Base-by-base conservation (phyloP, 1,284 basidiomycete species). In the Cutaneotrichosporon dermatis region DNA sequence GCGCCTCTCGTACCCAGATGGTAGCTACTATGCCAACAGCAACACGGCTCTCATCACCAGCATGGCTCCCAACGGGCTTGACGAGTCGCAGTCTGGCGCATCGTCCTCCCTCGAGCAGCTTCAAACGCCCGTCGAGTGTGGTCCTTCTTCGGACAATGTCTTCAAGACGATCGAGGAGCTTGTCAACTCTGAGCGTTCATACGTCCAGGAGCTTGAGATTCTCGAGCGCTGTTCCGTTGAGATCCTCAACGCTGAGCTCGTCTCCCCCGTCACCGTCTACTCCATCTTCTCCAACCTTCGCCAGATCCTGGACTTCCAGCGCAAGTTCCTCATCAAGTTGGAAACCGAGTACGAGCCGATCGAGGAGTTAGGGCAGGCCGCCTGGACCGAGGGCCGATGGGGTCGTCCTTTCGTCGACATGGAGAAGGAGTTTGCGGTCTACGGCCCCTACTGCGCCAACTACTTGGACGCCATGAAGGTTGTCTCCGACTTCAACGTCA, bases 391-490 rank as follows among this genome's bases (percentile, higher is more conserved):
- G 67, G 93, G 89, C 73, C 85, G 84, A 66, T 98, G 93, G 95
- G 95, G 90, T 48, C 80, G 83, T 59, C 86, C 85, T 62, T 95
- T 94, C 64, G 78, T 81, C 35, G 78, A 80, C 54, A 75, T 76
- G 89, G 95, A 99, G 83, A 85, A 90, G 60, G 90, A 92, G 68
- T 96, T 97, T 74, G 84, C 86, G 51, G 90, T 92, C 42, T 99
- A 99, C 78, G 93, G 96, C 73, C 93, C 94, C 4, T 99, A 97
- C 77, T 99, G 95, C 77, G 92, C 92, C 49, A 98, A 99, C 79
- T 94, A 94, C 79, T 89, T 88, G 43, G 86, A 88, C 73, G 88
- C 92, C 52, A 85, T 89, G 74, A 87, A 92, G 57, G 83, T 94
- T 48, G 87, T 95, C 81, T 84, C 92, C 57, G 85, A 86, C 60